Evolutionary conservation across 768 basidiomycete genomes (phyloP), one percentile per base, ranked within the genome.

Genomic region (Kwoniella mangroviensis): DNA sequence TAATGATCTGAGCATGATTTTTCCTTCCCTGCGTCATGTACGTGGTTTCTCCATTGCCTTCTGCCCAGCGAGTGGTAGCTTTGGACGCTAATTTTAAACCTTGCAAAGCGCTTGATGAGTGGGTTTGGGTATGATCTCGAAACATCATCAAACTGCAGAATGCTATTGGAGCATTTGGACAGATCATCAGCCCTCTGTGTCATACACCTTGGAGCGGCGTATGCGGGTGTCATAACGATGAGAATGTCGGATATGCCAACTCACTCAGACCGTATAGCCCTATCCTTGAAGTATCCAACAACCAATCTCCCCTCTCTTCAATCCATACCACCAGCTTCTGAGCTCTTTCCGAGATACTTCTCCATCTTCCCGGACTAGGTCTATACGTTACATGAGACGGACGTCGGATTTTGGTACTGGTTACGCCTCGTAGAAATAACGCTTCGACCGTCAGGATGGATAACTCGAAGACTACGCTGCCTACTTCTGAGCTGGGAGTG

Each of bases 101-200:
- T 17, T 57, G 26, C 26, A 57, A 19, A 13, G 56, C 56, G 56
- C 3, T 57, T 34, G 56, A 1, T 57, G 56, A 57, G 19, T 34
- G 56, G 26, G 56, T 57, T 41, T 57, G 56, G 9, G 28, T 17
- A 34, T 57, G 56, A 57, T 57, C 56, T 11, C 56, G 56, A n/a
- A 57, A 57, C 56, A 57, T 57, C 56, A 57, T 57, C 56, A 57
- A 34, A 34, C 56, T 24, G 26, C 56, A 57, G 56, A 57, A 57
- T 26, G 56, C 56, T 57, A 57, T 1, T 1, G 6, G 12, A 5
- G 53, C 45, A 49, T 49, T 49, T 19, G 11, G 24, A 54, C 49
- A 51, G 49, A 15, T 9, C 49, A 51, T 51, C 49, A 51, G 49
- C 49, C 49, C 9, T 0, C 34, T 34, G 0, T 34, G 34, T 34